These are phyloP conservation scores for Pichia manshurica DNA, from an alignment of 805 yeast genomes.

Conservation along the genomic window DNA sequence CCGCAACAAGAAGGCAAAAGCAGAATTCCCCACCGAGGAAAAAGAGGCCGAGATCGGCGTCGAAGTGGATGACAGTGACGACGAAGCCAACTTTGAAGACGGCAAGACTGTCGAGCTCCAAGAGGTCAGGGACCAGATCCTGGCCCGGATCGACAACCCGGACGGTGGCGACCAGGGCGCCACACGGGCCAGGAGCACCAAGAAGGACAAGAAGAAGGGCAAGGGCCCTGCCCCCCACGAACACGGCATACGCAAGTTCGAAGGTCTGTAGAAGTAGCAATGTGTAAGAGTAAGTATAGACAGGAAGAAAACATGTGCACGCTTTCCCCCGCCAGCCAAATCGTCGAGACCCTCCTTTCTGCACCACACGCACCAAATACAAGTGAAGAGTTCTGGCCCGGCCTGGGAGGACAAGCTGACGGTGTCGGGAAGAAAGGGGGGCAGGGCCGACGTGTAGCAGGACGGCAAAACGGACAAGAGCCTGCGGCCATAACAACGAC, in stretches of 20 bases:
- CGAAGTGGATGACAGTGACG: conserved; percentile 16
- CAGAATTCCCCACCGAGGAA: conserved; percentile 1
- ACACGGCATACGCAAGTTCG: conserved; percentile 62
- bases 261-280: conserved; percentile 32
- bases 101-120: conserved; percentile 23
- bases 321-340: too few relatives aligned
- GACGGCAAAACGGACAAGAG: too few relatives aligned
- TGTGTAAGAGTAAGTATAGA: too few relatives aligned
- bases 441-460: too few relatives aligned
- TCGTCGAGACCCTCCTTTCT: too few relatives aligned
- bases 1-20: conserved; percentile 1
- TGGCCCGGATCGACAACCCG: conserved; percentile 24
- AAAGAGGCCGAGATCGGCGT: neutral
- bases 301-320: too few relatives aligned
- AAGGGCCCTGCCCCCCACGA: conserved; percentile 46
- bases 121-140: conserved; percentile 23
- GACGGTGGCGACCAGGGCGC: conserved; percentile 14
- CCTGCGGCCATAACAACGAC: too few relatives aligned
- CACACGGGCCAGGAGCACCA: conserved; percentile 11
- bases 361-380: too few relatives aligned
- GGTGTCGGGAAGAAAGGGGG: too few relatives aligned
- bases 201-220: conserved; percentile 25
- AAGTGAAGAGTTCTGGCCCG: too few relatives aligned
- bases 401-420: too few relatives aligned
- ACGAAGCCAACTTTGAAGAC: conserved; percentile 13